Evolutionary conservation across 306 rosid species (phyloP).

Genomic region (Malus sieversii): DNA sequence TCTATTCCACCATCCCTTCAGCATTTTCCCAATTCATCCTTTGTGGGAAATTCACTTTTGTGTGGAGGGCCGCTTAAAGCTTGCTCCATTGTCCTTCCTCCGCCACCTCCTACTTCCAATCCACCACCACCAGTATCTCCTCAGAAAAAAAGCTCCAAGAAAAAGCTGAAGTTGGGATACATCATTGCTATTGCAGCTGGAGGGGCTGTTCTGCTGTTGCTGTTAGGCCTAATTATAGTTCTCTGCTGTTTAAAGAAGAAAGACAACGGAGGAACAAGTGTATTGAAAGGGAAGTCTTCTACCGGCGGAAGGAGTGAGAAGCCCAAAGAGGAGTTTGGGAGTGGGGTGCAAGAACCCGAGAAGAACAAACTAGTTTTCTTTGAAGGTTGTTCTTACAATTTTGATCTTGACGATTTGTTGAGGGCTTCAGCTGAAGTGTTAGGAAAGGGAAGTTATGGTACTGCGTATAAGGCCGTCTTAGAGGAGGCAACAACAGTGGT

Average conservation of each 20-base stretch:
- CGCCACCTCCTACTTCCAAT: slow-evolving; percentile 38
- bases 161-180: slow-evolving; percentile 45
- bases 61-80: slow-evolving; percentile 73
- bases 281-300: slow-evolving; percentile 51
- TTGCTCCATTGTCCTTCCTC: slow-evolving; percentile 40
- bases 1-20: slow-evolving; percentile 60
- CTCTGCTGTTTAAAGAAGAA: slow-evolving; percentile 56
- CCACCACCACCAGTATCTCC: slow-evolving; percentile 34
- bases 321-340: slow-evolving; percentile 80
- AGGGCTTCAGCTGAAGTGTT: slow-evolving; percentile 87
- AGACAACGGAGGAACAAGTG: slow-evolving; percentile 22
- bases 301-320: slow-evolving; percentile 68
- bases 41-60: slow-evolving; percentile 61
- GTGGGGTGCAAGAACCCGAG: slow-evolving; percentile 87
- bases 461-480: slow-evolving; percentile 76
- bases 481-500: slow-evolving; percentile 80
- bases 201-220: slow-evolving; percentile 46
- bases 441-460: slow-evolving; percentile 86
- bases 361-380: slow-evolving; percentile 81
- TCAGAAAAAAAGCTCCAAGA: slow-evolving; percentile 34
- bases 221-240: slow-evolving; percentile 45
- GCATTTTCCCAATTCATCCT: slow-evolving; percentile 56
- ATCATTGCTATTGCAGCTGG: slow-evolving; percentile 82
- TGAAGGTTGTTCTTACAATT: slow-evolving; percentile 78
- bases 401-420: slow-evolving; percentile 79